Evolutionary conservation across 108 stramenopile species (phyloP).

Genomic region (Fragilaria crotonensis): DNA sequence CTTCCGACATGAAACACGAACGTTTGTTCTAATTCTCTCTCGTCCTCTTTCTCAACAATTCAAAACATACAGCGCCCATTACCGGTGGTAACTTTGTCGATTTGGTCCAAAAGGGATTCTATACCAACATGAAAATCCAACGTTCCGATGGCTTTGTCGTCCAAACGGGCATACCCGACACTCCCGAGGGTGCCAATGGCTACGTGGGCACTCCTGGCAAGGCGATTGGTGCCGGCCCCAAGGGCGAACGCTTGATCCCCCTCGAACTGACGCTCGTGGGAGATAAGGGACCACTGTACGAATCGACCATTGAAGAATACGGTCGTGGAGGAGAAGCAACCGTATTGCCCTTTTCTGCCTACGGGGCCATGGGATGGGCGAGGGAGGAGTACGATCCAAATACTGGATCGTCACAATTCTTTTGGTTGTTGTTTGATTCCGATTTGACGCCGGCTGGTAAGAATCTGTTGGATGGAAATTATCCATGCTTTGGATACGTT

Average conservation of each 20-base stretch:
- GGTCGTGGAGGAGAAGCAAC: constrained; percentile 92
- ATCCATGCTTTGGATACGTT: constrained; percentile 93
- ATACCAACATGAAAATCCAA: constrained; percentile 92
- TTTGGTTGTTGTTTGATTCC: constrained; percentile 94
- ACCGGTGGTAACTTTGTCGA: constrained; percentile 93
- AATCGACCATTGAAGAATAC: constrained; percentile 91
- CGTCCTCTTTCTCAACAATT: constrained; percentile 1
- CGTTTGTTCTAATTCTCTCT: too few relatives aligned
- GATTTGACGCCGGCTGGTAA: constrained; percentile 98
- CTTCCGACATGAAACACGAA: too few relatives aligned
- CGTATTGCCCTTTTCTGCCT: constrained; percentile 83
- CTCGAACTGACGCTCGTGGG: constrained; percentile 84
- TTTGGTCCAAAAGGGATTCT: constrained; percentile 92
- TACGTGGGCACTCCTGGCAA: constrained; percentile 80
- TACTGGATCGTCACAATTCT: constrained; percentile 90
- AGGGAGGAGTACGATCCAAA: constrained; percentile 93
- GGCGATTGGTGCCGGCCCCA: constrained; percentile 60
- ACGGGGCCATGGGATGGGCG: constrained; percentile 97
- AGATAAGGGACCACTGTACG: constrained; percentile 90
- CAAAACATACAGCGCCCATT: constrained; percentile 60
- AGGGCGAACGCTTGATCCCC: constrained; percentile 87
- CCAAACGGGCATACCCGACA: constrained; percentile 92
- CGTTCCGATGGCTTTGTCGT: constrained; percentile 96
- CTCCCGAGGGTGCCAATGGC: constrained; percentile 84
- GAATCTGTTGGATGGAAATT: constrained; percentile 93